Base-by-base conservation (phyloP, 2,329 filamentous ascomycete genomes). In the Clathrospora elynae region DNA sequence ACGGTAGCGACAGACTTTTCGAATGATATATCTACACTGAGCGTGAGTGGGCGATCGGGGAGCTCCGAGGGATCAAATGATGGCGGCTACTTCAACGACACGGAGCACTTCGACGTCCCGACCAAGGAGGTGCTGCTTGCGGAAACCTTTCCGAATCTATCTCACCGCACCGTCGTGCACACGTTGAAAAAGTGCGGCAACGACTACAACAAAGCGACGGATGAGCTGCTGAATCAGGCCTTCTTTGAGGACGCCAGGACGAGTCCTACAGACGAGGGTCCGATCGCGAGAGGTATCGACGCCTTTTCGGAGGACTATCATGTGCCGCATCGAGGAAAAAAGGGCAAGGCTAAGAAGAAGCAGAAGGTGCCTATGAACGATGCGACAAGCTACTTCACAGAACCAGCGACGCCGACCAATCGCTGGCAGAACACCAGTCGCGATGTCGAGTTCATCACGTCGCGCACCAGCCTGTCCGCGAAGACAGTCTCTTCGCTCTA, bases 151-250 rank as follows among this genome's bases (percentile, higher is more conserved):
- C 81, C 85, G 0, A 80, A 78, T 1, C 75, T 91, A 28, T 73
- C 0, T 81, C 84, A 33, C 85, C 88, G 28, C n/a, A n/a, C n/a
- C n/a, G 77, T 95, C 18, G 73, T 75, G 28, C 80, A 84, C 50
- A 81, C 84, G 0, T 71, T 96, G 35, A 82, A 81, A 53, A 88
- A 88, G 59, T 81, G 78, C 19, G 77, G 80, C 8, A 82, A 85
- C 0, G 82, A 89, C 53, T 80, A 88, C 25, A 81, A 84, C 44
- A 76, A 77, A 10, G 83, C 89, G 1, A 84, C 95, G 49, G 90
- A 96, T 57, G 84, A 90, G 45, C 74, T 97, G 9, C 78, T 96
- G 20, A 95, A 87, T 53, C 77, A 89, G 10, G 83, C 87, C 13
- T 90, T 86, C 61, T 83, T 96, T 4, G 83, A 89, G 44, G 82